A percentile compares a stretch with the other conserved stretches of the same genome.
phyloP scores from a whole-genome alignment of 108 stramenopile species.

The Halocafeteria seosinensis region DNA sequence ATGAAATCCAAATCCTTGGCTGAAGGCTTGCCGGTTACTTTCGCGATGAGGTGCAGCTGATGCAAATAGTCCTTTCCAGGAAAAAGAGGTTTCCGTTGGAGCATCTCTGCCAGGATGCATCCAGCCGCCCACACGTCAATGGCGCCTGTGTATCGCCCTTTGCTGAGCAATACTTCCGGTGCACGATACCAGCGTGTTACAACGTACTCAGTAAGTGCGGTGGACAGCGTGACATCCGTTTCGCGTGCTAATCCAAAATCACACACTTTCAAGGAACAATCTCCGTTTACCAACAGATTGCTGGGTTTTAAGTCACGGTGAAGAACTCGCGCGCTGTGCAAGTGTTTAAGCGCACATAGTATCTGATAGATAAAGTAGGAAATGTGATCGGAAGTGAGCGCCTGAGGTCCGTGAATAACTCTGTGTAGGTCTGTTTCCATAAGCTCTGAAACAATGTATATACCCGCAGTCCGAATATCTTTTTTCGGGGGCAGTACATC shows the following conservation, averaged over 20 bases:
- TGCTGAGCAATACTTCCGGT: constrained; percentile 94
- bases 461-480: background rate
- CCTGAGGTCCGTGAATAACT: constrained; percentile 33
- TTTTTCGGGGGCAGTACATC: background rate
- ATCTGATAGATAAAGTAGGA: constrained; percentile 17
- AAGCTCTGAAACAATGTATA: constrained; percentile 23
- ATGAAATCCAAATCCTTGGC: background rate
- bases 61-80: constrained; percentile 14
- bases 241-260: constrained; percentile 38
- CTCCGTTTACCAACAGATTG: constrained; percentile 22
- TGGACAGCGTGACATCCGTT: constrained; percentile 1
- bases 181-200: constrained; percentile 57
- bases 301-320: constrained; percentile 32
- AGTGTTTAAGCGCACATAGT: constrained; percentile 12
- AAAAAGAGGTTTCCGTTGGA: constrained; percentile 4
- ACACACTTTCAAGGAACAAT: constrained; percentile 34
- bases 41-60: constrained; percentile 9
- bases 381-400: constrained; percentile 11
- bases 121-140: constrained; percentile 37
- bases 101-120: constrained; percentile 26
- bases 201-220: constrained; percentile 37
- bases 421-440: constrained; percentile 45
- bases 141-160: constrained; percentile 13
- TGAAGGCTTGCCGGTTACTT: background rate
- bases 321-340: constrained; percentile 14